Conservation (phyloP, 1,284 basidiomycete genomes). For the Leccinum pachyderme region DNA sequence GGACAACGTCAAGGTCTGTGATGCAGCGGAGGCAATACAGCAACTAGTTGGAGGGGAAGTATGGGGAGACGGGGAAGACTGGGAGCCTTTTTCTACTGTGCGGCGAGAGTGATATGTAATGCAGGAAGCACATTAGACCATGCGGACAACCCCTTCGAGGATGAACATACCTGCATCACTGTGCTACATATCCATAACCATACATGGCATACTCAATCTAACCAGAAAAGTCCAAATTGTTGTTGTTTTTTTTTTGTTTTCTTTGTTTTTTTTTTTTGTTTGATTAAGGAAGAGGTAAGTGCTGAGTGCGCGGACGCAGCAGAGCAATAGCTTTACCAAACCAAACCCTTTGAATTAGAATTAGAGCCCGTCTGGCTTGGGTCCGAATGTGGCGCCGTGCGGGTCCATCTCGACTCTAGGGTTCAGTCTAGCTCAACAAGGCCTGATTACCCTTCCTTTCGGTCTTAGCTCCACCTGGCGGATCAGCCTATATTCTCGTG, state of each 20-base stretch:
- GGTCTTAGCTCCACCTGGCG: constrained; percentile 2
- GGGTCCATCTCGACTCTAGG: constrained; percentile 11
- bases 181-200: constrained; percentile 24
- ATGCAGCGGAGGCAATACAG: not conserved
- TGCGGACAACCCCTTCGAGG: constrained; percentile 25
- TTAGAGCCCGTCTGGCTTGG: constrained; percentile 3
- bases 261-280: not conserved
- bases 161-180: constrained; percentile 9
- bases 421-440: constrained; percentile 1
- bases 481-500: constrained; percentile 14
- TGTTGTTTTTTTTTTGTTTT: not conserved
- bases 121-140: constrained; percentile 19
- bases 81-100: constrained; percentile 25
- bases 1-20: not conserved
- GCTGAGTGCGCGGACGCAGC: constrained; percentile 9
- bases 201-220: constrained; percentile 29
- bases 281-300: constrained; percentile 25
- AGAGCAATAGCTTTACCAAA: constrained; percentile 28
- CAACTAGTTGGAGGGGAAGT: not conserved
- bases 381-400: constrained; percentile 7
- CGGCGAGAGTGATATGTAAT: constrained; percentile 10
- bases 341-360: constrained; percentile 21
- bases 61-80: not conserved
- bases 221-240: constrained; percentile 34
- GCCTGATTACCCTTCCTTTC: not conserved